Conservation (phyloP, 805 yeast genomes). For the Teunomyces aglyptinius region DNA sequence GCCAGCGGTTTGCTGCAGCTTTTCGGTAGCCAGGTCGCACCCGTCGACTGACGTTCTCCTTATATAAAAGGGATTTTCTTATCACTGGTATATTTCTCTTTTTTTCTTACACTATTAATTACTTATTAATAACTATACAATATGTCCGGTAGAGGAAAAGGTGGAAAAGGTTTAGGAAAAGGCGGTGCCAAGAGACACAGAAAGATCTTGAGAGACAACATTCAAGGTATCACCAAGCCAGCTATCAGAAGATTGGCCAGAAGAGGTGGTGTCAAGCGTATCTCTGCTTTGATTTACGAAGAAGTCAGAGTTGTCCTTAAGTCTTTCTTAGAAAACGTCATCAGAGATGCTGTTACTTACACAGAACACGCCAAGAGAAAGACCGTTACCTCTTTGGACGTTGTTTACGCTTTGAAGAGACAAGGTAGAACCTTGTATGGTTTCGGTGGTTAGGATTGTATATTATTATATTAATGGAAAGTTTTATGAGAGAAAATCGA, state of each 20-base stretch:
- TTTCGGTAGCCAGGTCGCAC: conserved; percentile 9
- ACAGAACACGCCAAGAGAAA: conserved; percentile 99
- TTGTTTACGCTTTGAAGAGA: conserved; percentile 98
- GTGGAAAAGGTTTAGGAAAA: conserved; percentile 99
- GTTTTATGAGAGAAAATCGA: background rate
- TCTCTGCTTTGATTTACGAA: conserved; percentile 97
- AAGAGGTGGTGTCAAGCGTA: conserved; percentile 99
- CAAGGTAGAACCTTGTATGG: conserved; percentile 99
- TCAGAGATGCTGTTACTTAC: conserved; percentile 98
- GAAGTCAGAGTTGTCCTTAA: conserved; percentile 97
- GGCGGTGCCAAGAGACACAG: conserved; percentile 99
- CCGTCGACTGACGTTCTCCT: background rate
- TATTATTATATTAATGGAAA: conserved; percentile 8
- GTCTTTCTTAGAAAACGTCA: conserved; percentile 93
- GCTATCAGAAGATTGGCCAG: conserved; percentile 99
- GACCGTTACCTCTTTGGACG: conserved; percentile 98
- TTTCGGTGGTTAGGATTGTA: conserved; percentile 87
- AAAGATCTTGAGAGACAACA: conserved; percentile 98
- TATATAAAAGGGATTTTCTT: conserved; percentile 3
- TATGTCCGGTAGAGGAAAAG: conserved; percentile 99
- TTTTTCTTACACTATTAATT: conserved; percentile 14
- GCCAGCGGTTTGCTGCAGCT: background rate
- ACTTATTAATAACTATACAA: conserved; percentile 13
- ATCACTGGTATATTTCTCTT: conserved; percentile 5
- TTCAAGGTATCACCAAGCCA: conserved; percentile 99